These are phyloP conservation scores for Phialemoniopsis sp. DNA, from an alignment of 2,329 filamentous ascomycete genomes.

Conservation along the genomic window DNA sequence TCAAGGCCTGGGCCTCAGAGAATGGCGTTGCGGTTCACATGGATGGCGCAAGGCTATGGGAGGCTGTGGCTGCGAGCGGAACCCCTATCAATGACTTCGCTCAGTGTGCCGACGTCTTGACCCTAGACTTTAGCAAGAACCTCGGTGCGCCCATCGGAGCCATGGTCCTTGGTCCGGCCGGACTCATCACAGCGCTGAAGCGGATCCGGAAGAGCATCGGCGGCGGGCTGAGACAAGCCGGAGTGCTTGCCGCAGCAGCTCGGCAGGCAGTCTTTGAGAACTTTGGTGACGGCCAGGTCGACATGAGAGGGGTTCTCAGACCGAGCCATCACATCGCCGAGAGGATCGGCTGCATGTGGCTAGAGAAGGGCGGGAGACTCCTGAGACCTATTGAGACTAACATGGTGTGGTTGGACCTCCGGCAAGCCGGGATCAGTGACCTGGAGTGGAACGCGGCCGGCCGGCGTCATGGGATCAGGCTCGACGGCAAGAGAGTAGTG, in stretches of 20 bases:
- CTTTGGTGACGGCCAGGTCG: slow-evolving; percentile 30
- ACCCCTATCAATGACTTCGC: slow-evolving; percentile 61
- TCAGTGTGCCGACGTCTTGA: slow-evolving; percentile 62
- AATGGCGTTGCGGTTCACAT: slow-evolving; percentile 68
- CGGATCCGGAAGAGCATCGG: slow-evolving; percentile 66
- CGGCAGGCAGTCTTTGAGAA: slow-evolving; percentile 58
- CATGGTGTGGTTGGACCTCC: slow-evolving; percentile 79
- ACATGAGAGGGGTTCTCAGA: slow-evolving; percentile 52
- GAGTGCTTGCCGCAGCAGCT: slow-evolving; percentile 68
- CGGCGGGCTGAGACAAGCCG: slow-evolving; percentile 69
- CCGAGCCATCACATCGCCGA: slow-evolving; percentile 60
- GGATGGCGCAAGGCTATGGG: slow-evolving; percentile 79
- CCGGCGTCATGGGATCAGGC: slow-evolving; percentile 47
- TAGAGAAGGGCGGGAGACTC: slow-evolving; percentile 58
- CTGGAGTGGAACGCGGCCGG: slow-evolving; percentile 48
- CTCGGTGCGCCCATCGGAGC: slow-evolving; percentile 78
- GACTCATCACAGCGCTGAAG: slow-evolving; percentile 30
- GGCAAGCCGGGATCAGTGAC: slow-evolving; percentile 47
- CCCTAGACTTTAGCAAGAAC: slow-evolving; percentile 78
- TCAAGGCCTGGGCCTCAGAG: slow-evolving; percentile 1
- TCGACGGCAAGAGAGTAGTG: slow-evolving; percentile 54
- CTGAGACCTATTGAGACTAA: slow-evolving; percentile 69
- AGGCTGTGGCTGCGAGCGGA: slow-evolving; percentile 69
- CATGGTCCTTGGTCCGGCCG: slow-evolving; percentile 56
- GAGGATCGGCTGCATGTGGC: slow-evolving; percentile 65